Conservation (phyloP, 169 alveolate genomes). For the Cystoisospora suis region DNA sequence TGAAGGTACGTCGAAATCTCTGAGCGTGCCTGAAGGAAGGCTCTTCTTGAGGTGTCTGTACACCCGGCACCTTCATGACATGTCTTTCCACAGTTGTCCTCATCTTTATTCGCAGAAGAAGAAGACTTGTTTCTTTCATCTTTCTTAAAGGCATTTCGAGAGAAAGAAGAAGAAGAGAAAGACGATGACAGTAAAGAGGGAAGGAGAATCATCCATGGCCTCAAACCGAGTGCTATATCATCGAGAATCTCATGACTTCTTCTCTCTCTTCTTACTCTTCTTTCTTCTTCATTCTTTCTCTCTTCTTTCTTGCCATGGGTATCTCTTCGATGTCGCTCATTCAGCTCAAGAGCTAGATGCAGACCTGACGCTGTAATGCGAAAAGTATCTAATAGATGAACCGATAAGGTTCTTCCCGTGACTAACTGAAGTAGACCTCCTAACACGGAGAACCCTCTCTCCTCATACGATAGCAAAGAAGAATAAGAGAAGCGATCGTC, state of each 20-base stretch:
- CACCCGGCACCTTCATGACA: neutral
- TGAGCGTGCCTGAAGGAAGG: neutral
- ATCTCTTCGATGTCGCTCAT: neutral
- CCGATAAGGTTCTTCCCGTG: neutral
- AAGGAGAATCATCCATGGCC: constrained; percentile 13
- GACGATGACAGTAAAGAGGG: neutral
- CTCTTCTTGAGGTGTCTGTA: too few relatives aligned
- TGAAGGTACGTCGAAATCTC: neutral
- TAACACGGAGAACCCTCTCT: neutral
- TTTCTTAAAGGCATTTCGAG: neutral
- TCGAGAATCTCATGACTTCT: neutral
- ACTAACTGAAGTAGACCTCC: constrained; percentile 11
- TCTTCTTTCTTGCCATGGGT: neutral
- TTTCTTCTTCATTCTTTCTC: neutral
- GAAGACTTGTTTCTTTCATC: too few relatives aligned
- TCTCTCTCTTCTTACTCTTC: neutral
- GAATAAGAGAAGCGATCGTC: neutral
- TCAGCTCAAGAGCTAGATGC: too few relatives aligned
- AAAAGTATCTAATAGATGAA: neutral
- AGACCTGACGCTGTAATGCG: neutral
- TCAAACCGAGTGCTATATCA: neutral
- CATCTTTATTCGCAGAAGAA: neutral
- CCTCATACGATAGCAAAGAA: neutral
- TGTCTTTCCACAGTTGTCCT: neutral
- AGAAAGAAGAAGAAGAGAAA: neutral